Evolutionary conservation across 2,329 filamentous ascomycete species (phyloP).

Genomic region (Colletotrichum trifolii): DNA sequence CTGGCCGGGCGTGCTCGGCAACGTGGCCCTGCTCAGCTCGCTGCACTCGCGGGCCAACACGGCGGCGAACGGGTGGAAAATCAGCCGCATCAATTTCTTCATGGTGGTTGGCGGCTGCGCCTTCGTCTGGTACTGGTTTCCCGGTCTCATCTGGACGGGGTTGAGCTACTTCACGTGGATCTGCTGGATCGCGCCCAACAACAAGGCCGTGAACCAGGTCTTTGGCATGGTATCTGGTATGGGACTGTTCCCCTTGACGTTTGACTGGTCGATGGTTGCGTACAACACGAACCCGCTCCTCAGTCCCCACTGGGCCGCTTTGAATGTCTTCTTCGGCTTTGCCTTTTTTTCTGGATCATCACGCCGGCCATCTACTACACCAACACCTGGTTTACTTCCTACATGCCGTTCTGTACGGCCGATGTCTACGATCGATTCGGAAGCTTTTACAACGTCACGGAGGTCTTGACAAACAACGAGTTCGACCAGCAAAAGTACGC

Average conservation of each 20-base stretch:
- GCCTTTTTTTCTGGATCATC: slow-evolving; percentile 66
- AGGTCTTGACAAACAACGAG: slow-evolving; percentile 54
- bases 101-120: slow-evolving; percentile 50
- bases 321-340: slow-evolving; percentile 68
- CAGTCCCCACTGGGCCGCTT: slow-evolving; percentile 67
- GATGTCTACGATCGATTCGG: slow-evolving; percentile 61
- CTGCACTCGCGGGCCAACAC: slow-evolving; percentile 46
- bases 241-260: slow-evolving; percentile 53
- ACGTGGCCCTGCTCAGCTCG: slow-evolving; percentile 54
- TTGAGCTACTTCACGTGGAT: slow-evolving; percentile 56
- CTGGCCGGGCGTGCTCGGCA: slow-evolving; percentile 59
- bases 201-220: slow-evolving; percentile 57
- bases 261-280: slow-evolving; percentile 51
- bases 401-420: slow-evolving; percentile 66
- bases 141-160: slow-evolving; percentile 55
- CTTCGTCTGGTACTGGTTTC: slow-evolving; percentile 62
- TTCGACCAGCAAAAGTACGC: slow-evolving; percentile 59
- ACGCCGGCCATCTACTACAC: slow-evolving; percentile 68
- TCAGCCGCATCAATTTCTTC: slow-evolving; percentile 56
- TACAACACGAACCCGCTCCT: slow-evolving; percentile 52
- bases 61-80: slow-evolving; percentile 44
- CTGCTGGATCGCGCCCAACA: slow-evolving; percentile 60
- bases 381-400: slow-evolving; percentile 67
- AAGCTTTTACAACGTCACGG: slow-evolving; percentile 57
- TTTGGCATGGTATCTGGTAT: slow-evolving; percentile 59